phyloP scores from a whole-genome alignment of 768 basidiomycete genomes.

The Rhodocollybia butyracea region DNA sequence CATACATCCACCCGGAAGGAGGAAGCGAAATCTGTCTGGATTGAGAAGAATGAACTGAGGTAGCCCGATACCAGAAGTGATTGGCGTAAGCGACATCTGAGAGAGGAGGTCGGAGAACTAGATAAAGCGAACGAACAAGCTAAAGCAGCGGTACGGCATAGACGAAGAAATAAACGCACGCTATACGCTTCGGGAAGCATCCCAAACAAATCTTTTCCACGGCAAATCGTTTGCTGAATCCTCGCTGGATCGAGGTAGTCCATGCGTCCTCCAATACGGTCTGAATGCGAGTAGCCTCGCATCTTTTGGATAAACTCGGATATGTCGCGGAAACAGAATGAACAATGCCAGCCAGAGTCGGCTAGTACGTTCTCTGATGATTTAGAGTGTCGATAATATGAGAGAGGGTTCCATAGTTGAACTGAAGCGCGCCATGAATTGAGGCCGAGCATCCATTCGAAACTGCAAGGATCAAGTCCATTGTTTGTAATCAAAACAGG shows the following conservation, averaged over 20 bases:
- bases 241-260: slow-evolving; percentile 44
- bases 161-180: slow-evolving; percentile 28
- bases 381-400: slow-evolving; percentile 46
- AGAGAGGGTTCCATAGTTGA: slow-evolving; percentile 42
- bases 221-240: slow-evolving; percentile 58
- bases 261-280: slow-evolving; percentile 49
- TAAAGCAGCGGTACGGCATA: no score
- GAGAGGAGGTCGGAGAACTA: slow-evolving; percentile 52
- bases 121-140: not conserved
- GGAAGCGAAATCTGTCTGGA: slow-evolving; percentile 45
- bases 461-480: slow-evolving; percentile 26
- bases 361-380: slow-evolving; percentile 46
- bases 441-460: slow-evolving; percentile 55
- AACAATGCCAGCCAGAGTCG: slow-evolving; percentile 70
- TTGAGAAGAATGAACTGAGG: slow-evolving; percentile 51
- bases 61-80: slow-evolving; percentile 47
- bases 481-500: not conserved
- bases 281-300: slow-evolving; percentile 59
- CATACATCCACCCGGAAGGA: slow-evolving; percentile 53
- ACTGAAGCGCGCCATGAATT: slow-evolving; percentile 57
- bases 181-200: slow-evolving; percentile 65
- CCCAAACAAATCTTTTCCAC: slow-evolving; percentile 58
- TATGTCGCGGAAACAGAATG: slow-evolving; percentile 61
- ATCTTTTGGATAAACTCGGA: slow-evolving; percentile 59
- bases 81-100: slow-evolving; percentile 52